Evolutionary conservation across 257 asterid genomes (phyloP), one percentile per base, ranked within the genome.

Genomic region (Solanum bulbocastanum): DNA sequence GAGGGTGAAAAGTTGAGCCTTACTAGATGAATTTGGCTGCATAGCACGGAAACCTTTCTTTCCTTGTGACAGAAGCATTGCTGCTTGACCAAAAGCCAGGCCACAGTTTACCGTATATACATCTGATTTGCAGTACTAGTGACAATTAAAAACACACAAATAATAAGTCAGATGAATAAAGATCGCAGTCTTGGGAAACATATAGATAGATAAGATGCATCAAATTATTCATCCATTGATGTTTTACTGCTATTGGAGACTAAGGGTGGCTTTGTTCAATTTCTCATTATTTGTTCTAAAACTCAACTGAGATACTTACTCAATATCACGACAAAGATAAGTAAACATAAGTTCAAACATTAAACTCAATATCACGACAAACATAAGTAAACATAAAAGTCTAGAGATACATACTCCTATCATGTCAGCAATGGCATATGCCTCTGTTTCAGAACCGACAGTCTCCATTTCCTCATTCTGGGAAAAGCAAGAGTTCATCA

Each of bases 11-110:
- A 39, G 37, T 49, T 18, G 81, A 85, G 87, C 89, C 96, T 94
- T 94, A 96, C 99, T 96, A 83, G 95, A 92, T 83, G 96, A 87
- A 88, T 93, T 90, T 72, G 98, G 98, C 92, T 90, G 98, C 85
- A 94, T 49, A 69, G 93, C 98, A 69, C 98, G 99, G 88, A 90
- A 89, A 27, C 99, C 99, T 89, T 93, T 95, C 42, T 91, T 89
- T 90, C 99, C 99, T 87, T 94, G 92, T 85, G 97, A 89, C 52
- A 96, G 90, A 93, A 96, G 98, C 98, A 96, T 94, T 62, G 96
- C 99, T 39, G 99, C 99, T 94, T 96, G 99, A 89, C 99, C 99
- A 85, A 88, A 93, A 25, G 99, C 98, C 98, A 91, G 91, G 72
- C 94, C 97, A 87, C 92, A 89, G 83, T 96, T 96, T 88, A 96